These are phyloP conservation scores for Rhodamnia rubescens DNA, from an alignment of 345 rosid genomes.

Conservation along the genomic window DNA sequence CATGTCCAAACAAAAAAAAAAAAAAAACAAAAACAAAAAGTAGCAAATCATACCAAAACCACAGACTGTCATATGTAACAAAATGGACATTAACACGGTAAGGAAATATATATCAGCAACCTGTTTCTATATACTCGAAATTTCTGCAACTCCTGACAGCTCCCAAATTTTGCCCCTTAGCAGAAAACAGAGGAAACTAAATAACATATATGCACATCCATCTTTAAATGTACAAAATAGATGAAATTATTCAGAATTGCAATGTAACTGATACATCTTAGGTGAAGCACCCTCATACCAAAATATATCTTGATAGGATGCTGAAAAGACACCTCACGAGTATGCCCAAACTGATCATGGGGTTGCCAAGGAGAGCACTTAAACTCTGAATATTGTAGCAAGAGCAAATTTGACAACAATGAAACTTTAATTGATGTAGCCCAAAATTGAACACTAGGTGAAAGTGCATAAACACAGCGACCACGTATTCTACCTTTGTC, in stretches of 20 bases:
- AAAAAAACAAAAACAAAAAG: not conserved
- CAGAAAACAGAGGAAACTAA: not conserved
- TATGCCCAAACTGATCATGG: conserved; percentile 62
- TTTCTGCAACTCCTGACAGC: conserved; percentile 82
- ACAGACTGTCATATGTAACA: not conserved
- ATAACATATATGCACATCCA: not conserved
- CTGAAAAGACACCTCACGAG: conserved; percentile 73
- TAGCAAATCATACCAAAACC: not conserved
- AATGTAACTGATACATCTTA: not conserved
- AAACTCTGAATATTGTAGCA: conserved; percentile 46
- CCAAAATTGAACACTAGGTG: not conserved
- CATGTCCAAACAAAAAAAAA: not conserved
- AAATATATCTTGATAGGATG: conserved; percentile 95
- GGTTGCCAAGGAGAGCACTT: conserved; percentile 68
- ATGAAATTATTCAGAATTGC: not conserved
- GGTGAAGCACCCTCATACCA: conserved; percentile 36
- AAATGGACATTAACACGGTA: not conserved
- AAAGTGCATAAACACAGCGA: not conserved
- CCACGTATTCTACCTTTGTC: conserved; percentile 65
- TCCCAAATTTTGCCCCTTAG: conserved; percentile 84
- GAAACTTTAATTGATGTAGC: not conserved
- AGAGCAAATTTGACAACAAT: not conserved
- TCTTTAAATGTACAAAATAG: not conserved
- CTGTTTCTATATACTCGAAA: conserved; percentile 74
- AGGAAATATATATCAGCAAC: conserved; percentile 11